Percentiles rank a stretch among this genome's conserved stretches.
phyloP scores from a whole-genome alignment of 2,329 filamentous ascomycete species.

The Aureobasidium mangrovei region DNA sequence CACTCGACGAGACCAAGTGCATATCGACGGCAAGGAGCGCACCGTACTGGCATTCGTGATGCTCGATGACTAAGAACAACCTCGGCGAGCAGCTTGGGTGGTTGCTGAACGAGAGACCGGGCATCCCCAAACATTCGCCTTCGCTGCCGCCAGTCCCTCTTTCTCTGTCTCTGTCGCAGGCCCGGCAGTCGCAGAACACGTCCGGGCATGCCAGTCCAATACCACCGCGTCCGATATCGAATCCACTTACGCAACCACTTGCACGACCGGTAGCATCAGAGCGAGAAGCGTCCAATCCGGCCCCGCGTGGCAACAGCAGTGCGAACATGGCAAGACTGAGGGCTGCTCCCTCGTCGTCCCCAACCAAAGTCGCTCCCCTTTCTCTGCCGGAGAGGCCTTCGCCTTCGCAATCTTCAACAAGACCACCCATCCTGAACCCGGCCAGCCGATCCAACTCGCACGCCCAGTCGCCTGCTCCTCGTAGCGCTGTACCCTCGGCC shows the following conservation, averaged over 20 bases:
- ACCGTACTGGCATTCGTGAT: constrained; percentile 9
- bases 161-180: background rate
- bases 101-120: constrained; percentile 39
- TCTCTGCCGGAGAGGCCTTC: background rate
- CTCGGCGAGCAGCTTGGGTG: constrained; percentile 40
- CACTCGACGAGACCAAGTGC: background rate
- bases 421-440: background rate
- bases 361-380: background rate
- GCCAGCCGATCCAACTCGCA: background rate
- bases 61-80: constrained; percentile 41
- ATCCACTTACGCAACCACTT: background rate
- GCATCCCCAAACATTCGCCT: constrained; percentile 28
- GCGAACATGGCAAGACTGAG: constrained; percentile 37
- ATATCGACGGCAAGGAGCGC: background rate
- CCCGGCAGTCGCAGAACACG: background rate
- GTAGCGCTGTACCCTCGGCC: background rate
- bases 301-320: constrained; percentile 3
- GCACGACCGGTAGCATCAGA: background rate
- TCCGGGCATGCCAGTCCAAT: constrained; percentile 2
- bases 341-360: constrained; percentile 31
- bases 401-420: background rate
- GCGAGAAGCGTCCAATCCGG: background rate
- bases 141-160: constrained; percentile 8
- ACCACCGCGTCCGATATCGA: background rate
- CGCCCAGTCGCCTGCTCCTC: constrained; percentile 1